These are phyloP conservation scores for Tulasnella sp. DNA, from an alignment of 768 basidiomycete genomes.

Conservation along the genomic window DNA sequence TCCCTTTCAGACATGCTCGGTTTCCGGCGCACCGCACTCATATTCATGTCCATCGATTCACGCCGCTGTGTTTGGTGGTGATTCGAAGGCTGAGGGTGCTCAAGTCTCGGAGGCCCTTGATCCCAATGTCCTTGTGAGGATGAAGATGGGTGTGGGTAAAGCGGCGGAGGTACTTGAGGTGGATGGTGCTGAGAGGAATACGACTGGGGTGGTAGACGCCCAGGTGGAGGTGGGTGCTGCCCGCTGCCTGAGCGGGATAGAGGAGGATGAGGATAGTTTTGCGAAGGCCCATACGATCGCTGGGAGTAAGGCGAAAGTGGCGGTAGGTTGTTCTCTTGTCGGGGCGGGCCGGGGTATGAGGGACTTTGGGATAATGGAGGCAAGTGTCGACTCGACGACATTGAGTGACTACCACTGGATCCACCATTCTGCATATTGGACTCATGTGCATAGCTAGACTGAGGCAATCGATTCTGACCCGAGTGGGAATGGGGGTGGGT, in stretches of 20 bases:
- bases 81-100: conserved; percentile 14
- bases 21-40: too few relatives aligned
- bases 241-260: neutral
- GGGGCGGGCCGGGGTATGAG: neutral
- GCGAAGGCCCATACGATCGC: neutral
- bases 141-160: conserved; percentile 9
- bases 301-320: neutral
- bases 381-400: neutral
- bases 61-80: neutral
- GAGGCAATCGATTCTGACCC: conserved; percentile 11
- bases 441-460: conserved; percentile 6
- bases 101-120: conserved; percentile 10
- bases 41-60: conserved; percentile 19
- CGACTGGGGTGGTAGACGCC: neutral
- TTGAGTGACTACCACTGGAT: conserved; percentile 3
- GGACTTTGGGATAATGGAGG: neutral
- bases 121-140: conserved; percentile 19
- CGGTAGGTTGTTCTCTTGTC: conserved; percentile 3
- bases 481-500: neutral
- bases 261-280: conserved; percentile 9
- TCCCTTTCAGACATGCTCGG: conserved; percentile 10
- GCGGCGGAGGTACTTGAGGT: neutral
- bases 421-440: neutral
- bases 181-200: conserved; percentile 20
- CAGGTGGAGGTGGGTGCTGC: neutral